phyloP scores from a whole-genome alignment of 768 basidiomycete species.

The Termitomyces sp. region DNA sequence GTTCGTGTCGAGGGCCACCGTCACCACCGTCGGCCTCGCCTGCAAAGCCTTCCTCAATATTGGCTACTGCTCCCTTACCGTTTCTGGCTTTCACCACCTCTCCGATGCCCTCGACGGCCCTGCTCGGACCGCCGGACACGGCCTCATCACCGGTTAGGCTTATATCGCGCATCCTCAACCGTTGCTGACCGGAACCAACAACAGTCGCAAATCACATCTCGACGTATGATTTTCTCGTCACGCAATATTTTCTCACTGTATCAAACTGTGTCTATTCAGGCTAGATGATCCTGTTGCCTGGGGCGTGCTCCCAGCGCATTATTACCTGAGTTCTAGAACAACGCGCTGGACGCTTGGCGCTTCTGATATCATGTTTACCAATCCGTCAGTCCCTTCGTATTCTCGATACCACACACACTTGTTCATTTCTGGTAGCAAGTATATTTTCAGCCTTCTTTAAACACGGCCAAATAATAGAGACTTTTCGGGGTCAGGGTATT shows the following conservation, averaged over 20 bases:
- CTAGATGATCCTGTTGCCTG: slow-evolving; percentile 84
- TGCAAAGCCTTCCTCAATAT: slow-evolving; percentile 75
- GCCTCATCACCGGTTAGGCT: slow-evolving; percentile 66
- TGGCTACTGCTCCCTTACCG: slow-evolving; percentile 61
- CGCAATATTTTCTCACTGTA: not conserved
- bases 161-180: not conserved
- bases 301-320: slow-evolving; percentile 71
- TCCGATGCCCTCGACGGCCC: slow-evolving; percentile 51
- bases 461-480: slow-evolving; percentile 88
- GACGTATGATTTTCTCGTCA: slow-evolving; percentile 49
- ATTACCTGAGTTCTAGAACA: slow-evolving; percentile 51
- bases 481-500: slow-evolving; percentile 85
- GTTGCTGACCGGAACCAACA: not conserved
- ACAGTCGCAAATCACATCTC: slow-evolving; percentile 93
- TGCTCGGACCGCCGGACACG: slow-evolving; percentile 45
- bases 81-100: slow-evolving; percentile 66
- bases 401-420: slow-evolving; percentile 9
- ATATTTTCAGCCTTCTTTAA: slow-evolving; percentile 82
- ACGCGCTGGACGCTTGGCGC: slow-evolving; percentile 93
- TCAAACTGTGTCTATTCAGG: slow-evolving; percentile 31
- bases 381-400: slow-evolving; percentile 51
- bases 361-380: slow-evolving; percentile 92
- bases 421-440: slow-evolving; percentile 39
- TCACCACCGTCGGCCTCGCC: slow-evolving; percentile 64
- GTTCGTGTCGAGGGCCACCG: slow-evolving; percentile 53